phyloP scores from a whole-genome alignment of 1,284 basidiomycete species.

The Hypsizygus ulmarius region DNA sequence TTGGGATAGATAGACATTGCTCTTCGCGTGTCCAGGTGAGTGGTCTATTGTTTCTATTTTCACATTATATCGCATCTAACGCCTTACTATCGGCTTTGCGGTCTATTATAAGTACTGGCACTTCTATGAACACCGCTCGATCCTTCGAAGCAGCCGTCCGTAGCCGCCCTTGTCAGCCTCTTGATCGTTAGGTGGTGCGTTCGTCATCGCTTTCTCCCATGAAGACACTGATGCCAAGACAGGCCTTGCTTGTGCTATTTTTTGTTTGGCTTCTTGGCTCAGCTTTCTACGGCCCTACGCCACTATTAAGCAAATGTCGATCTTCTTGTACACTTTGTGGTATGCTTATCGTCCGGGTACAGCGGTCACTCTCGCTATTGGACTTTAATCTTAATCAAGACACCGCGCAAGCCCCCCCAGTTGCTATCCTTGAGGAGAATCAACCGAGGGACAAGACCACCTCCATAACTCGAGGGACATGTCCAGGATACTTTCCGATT shows the following conservation, averaged over 20 bases:
- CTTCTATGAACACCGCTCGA: constrained; percentile 69
- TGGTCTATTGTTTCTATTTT: constrained; percentile 1
- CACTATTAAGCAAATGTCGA: constrained; percentile 47
- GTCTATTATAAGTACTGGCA: constrained; percentile 59
- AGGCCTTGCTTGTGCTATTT: constrained; percentile 65
- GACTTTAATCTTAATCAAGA: constrained; percentile 56
- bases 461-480: no score
- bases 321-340: not conserved
- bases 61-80: not conserved
- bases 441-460: not conserved
- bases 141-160: constrained; percentile 75
- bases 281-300: constrained; percentile 52
- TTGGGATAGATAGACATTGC: constrained; percentile 58
- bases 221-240: constrained; percentile 5
- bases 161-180: constrained; percentile 32
- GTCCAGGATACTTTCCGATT: no score
- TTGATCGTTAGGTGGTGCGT: constrained; percentile 62
- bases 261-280: constrained; percentile 59
- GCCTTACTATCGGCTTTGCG: constrained; percentile 34
- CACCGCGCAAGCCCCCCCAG: constrained; percentile 22
- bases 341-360: not conserved
- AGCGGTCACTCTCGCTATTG: constrained; percentile 51
- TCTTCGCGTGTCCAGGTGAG: constrained; percentile 70
- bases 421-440: constrained; percentile 3
- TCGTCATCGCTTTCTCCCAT: not conserved